Conservation (phyloP, 2,329 filamentous ascomycete species). For the Hypoxylon sp. region DNA sequence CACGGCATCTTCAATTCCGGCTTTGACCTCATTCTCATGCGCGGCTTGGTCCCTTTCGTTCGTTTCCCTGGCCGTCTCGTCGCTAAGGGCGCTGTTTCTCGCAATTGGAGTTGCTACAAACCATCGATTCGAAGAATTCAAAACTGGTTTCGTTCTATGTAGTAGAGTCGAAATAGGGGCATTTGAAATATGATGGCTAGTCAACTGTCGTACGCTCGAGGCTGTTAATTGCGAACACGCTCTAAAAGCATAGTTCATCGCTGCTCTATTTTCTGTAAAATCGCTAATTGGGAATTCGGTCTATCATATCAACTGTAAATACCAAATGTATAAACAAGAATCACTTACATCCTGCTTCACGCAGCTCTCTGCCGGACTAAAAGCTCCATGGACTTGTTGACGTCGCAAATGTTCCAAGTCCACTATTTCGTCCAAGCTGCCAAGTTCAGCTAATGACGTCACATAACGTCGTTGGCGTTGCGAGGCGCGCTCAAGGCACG, state of each 20-base stretch:
- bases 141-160: background rate
- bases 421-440: conserved; percentile 24
- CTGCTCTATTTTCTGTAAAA: conserved; percentile 39
- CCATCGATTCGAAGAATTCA: conserved; percentile 23
- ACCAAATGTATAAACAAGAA: background rate
- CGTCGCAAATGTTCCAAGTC: conserved; percentile 18
- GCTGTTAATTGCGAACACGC: conserved; percentile 49
- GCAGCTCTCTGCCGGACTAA: conserved; percentile 33
- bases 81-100: conserved; percentile 30
- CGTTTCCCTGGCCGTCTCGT: conserved; percentile 50
- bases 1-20: conserved; percentile 60
- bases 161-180: conserved; percentile 3
- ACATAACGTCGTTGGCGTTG: conserved; percentile 7
- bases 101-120: conserved; percentile 39
- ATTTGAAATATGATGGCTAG: conserved; percentile 26
- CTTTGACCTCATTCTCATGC: conserved; percentile 54
- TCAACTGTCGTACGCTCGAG: conserved; percentile 40
- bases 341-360: conserved; percentile 12
- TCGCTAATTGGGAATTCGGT: conserved; percentile 21
- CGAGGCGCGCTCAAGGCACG: conserved; percentile 8
- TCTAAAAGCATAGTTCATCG: conserved; percentile 54
- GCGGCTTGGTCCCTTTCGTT: conserved; percentile 50
- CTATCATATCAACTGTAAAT: conserved; percentile 16
- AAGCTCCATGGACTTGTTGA: conserved; percentile 33
- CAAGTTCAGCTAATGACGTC: conserved; percentile 40